These are phyloP conservation scores for Glebionis coronaria DNA, from an alignment of 129 eudicot species.

Conservation along the genomic window DNA sequence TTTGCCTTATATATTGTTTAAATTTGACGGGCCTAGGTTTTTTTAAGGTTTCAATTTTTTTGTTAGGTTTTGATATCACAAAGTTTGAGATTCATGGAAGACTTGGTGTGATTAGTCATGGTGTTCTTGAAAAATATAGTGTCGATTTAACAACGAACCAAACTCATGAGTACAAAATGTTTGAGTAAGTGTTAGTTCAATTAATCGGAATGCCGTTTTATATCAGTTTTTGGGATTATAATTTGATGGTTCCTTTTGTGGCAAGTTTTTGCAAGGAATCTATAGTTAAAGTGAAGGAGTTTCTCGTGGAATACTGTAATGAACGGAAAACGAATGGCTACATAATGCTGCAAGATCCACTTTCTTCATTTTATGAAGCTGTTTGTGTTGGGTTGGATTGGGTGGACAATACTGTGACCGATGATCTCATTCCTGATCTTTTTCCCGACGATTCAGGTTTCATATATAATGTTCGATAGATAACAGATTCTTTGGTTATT, in stretches of 20 bases:
- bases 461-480: neutral
- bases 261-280: constrained; percentile 51
- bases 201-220: neutral
- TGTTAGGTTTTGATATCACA: constrained; percentile 34
- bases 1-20: neutral
- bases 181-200: constrained; percentile 44
- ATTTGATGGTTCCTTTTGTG: neutral
- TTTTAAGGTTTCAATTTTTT: neutral
- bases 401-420: constrained; percentile 8
- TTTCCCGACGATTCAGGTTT: constrained; percentile 34
- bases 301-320: constrained; percentile 44
- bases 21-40: neutral
- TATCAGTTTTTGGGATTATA: too few relatives aligned
- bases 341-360: constrained; percentile 56
- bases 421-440: constrained; percentile 18
- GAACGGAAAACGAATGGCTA: constrained; percentile 41
- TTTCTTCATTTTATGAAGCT: constrained; percentile 48
- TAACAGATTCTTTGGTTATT: too few relatives aligned
- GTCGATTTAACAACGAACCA: constrained; percentile 21
- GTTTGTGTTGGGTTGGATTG: constrained; percentile 51
- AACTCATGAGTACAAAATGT: constrained; percentile 41
- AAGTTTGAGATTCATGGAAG: constrained; percentile 78
- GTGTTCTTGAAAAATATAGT: constrained; percentile 36
- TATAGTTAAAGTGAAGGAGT: constrained; percentile 39
- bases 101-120: constrained; percentile 56